phyloP scores from a whole-genome alignment of 768 basidiomycete species.

The Kwoniella sp. region DNA sequence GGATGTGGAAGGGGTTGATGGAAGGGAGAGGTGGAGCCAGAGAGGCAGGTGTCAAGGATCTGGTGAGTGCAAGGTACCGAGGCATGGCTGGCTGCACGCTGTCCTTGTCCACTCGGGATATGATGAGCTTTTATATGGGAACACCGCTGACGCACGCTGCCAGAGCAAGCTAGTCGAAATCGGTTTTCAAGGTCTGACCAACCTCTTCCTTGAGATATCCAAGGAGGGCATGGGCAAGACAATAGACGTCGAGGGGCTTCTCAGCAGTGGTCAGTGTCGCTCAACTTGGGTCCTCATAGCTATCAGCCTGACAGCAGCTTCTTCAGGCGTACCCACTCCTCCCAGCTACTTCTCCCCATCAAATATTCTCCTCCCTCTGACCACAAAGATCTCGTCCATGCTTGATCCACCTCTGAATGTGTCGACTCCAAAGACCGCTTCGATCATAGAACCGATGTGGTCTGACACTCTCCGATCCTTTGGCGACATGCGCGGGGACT shows the following conservation, averaged over 20 bases:
- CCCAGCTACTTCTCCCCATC: constrained; percentile 39
- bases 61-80: constrained; percentile 19
- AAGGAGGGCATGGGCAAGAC: constrained; percentile 30
- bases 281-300: neutral
- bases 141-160: too few species aligned
- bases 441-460: constrained; percentile 18
- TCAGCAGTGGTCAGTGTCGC: constrained; percentile 31
- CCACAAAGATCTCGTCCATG: constrained; percentile 16
- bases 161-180: constrained; percentile 44
- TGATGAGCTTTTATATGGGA: neutral
- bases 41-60: constrained; percentile 42
- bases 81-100: too few species aligned
- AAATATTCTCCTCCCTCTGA: constrained; percentile 24
- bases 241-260: constrained; percentile 29
- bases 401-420: constrained; percentile 4
- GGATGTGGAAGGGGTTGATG: constrained; percentile 38
- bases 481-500: constrained; percentile 30
- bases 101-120: neutral
- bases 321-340: constrained; percentile 37
- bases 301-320: neutral
- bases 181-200: constrained; percentile 36
- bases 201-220: constrained; percentile 38
- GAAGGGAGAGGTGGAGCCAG: constrained; percentile 39
- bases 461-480: constrained; percentile 15
- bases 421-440: constrained; percentile 21